Percentiles rank a stretch among this genome's conserved stretches.
These are phyloP conservation scores for Saksenaea oblongispora DNA, from an alignment of 371 early-diverging fungal species.

Conservation along the genomic window DNA sequence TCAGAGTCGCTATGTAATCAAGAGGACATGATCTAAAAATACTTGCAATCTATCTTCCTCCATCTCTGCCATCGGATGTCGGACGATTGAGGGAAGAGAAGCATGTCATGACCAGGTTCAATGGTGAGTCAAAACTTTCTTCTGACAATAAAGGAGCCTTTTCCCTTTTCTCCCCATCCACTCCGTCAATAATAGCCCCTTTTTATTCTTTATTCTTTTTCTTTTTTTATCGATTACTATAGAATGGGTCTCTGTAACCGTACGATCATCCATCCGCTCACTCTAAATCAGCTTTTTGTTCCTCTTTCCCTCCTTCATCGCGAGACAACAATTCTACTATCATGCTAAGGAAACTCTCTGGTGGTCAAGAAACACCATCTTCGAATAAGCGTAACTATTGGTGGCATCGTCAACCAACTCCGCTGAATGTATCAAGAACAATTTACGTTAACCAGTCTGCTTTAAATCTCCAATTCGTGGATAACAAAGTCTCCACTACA, in stretches of 20 bases:
- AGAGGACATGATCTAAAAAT: too few relatives aligned
- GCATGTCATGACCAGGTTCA: neutral
- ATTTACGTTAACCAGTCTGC: constrained; percentile 77
- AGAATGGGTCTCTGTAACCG: neutral
- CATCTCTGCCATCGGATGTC: neutral
- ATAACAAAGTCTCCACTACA: constrained; percentile 77
- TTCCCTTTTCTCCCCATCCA: neutral
- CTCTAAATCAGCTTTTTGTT: neutral
- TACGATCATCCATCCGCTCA: neutral
- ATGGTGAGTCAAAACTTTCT: neutral
- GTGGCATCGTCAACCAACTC: neutral
- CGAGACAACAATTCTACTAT: neutral
- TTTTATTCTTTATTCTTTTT: neutral
- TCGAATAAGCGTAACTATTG: neutral
- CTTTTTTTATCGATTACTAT: neutral
- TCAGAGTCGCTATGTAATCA: too few relatives aligned
- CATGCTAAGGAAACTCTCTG: neutral
- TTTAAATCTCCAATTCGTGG: constrained; percentile 67
- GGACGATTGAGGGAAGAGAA: neutral
- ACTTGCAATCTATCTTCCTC: neutral
- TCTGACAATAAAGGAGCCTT: neutral
- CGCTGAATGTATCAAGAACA: constrained; percentile 40
- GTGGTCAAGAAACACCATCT: neutral
- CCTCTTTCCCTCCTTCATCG: neutral
- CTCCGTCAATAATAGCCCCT: neutral